Conservation (phyloP, 2,329 filamentous ascomycete genomes). For the Xenosphaeropsis pyriputrescens region DNA sequence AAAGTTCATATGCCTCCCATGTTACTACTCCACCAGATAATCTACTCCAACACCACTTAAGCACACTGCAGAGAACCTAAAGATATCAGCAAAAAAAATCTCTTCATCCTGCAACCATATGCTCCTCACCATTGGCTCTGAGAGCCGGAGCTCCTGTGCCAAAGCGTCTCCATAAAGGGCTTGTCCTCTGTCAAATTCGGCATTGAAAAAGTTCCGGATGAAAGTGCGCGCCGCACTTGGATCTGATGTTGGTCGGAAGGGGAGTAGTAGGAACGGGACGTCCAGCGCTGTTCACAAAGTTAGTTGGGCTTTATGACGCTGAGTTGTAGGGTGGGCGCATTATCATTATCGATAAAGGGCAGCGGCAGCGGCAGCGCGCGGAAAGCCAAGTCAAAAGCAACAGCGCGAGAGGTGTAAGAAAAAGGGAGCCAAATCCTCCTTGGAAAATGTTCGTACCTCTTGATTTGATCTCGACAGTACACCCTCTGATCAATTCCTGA, state of each 20-base stretch:
- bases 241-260: constrained; percentile 87
- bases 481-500: constrained; percentile 70
- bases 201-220: constrained; percentile 81
- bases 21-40: constrained; percentile 82
- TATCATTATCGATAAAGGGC: too few species aligned
- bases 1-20: constrained; percentile 94
- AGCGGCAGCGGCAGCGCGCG: too few species aligned
- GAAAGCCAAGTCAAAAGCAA: too few species aligned
- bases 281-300: constrained; percentile 51
- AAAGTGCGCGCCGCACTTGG: constrained; percentile 86
- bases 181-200: constrained; percentile 56
- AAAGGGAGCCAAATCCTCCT: too few species aligned
- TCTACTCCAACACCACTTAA: constrained; percentile 98
- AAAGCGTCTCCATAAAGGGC: constrained; percentile 55
- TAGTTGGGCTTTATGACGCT: too few species aligned
- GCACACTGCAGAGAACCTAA: constrained; percentile 80
- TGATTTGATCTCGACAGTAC: constrained; percentile 83
- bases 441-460: constrained; percentile 49
- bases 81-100: constrained; percentile 9
- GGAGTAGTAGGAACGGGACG: constrained; percentile 81
- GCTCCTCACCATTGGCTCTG: constrained; percentile 67
- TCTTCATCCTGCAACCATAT: constrained; percentile 6
- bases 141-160: constrained; percentile 76
- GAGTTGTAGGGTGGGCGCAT: too few species aligned
- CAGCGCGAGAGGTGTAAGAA: too few species aligned